Evolutionary conservation across 2,329 filamentous ascomycete genomes (phyloP), one percentile per base, ranked within the genome.

Genomic region (Fusarium incarnatum): DNA sequence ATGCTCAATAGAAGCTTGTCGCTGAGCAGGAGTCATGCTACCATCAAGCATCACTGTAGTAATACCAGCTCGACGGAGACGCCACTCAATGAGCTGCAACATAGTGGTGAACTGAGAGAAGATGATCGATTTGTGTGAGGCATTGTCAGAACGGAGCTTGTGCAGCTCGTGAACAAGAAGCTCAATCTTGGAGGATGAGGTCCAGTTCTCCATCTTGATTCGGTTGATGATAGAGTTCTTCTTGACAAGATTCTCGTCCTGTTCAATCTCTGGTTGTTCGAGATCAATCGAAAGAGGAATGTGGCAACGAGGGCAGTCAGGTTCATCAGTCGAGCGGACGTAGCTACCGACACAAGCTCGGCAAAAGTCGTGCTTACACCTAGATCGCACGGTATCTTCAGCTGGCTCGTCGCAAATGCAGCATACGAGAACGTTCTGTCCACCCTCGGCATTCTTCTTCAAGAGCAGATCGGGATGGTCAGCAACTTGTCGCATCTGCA

Each of bases 141-240:
- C 91, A 79, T 97, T 97, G 82, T 97, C 93, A 61, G 92, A 97
- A 61, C 96, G 91, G 41, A 98, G 87, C 79, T 93, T 92, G 84
- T 97, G 96, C 4, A 99, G 87, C 77, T 98, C 94, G 77, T 98
- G 97, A 12, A 98, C 92, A 8, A 99, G 88, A 79, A 97, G 90
- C 82, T 99, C 96, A 72, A 99, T 99, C 83, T 99, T 99, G 67
- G 94, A 98, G 2, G 94, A 98, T 0, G 94, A 97, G 0, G 94
- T 97, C 96, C 96, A 99, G 76, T 98, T 93, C 79, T 97, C 93
- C 94, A 98, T 98, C 81, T 95, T 94, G 82, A 99, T 98, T 58
- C 96, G 92, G 79, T 98, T 98, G 85, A 98, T 97, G 79, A 99
- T 99, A 3, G 94, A 97, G 16, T 90, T 94, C 82, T 98, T 98